Conservation (phyloP, 352 stramenopile genomes). For the Pythium biforme region DNA sequence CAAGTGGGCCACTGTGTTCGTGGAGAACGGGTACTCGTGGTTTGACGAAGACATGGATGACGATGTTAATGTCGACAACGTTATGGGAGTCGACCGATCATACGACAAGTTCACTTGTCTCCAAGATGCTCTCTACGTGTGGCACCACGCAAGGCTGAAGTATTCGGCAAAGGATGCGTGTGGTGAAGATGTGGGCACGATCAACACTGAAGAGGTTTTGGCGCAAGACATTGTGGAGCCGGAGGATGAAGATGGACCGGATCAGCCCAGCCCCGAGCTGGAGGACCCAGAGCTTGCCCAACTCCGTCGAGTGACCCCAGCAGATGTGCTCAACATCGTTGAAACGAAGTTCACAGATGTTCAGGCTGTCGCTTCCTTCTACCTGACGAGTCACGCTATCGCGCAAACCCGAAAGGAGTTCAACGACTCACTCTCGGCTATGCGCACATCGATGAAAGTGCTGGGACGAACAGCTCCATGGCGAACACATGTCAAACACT, state of each 20-base stretch:
- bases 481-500: conserved; percentile 61
- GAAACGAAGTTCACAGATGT: conserved; percentile 33
- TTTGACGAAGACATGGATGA: conserved; percentile 51
- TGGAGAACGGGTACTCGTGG: conserved; percentile 61
- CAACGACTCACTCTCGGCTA: conserved; percentile 43
- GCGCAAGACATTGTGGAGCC: neutral
- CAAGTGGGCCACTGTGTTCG: conserved; percentile 75
- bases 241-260: conserved; percentile 4
- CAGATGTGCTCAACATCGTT: conserved; percentile 42
- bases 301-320: conserved; percentile 44
- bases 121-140: conserved; percentile 71
- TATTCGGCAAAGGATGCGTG: conserved; percentile 58
- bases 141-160: conserved; percentile 56
- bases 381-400: conserved; percentile 33
- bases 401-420: conserved; percentile 36
- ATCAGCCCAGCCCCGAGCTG: neutral
- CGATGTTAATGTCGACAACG: conserved; percentile 15
- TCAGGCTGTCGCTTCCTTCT: conserved; percentile 32
- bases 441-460: conserved; percentile 55
- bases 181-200: neutral
- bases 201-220: neutral
- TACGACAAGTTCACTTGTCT: conserved; percentile 86
- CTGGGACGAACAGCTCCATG: conserved; percentile 57
- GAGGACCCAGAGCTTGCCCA: conserved; percentile 23
- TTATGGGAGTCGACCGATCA: conserved; percentile 38